phyloP scores from a whole-genome alignment of 768 basidiomycete species.

The Lepiota venenata region DNA sequence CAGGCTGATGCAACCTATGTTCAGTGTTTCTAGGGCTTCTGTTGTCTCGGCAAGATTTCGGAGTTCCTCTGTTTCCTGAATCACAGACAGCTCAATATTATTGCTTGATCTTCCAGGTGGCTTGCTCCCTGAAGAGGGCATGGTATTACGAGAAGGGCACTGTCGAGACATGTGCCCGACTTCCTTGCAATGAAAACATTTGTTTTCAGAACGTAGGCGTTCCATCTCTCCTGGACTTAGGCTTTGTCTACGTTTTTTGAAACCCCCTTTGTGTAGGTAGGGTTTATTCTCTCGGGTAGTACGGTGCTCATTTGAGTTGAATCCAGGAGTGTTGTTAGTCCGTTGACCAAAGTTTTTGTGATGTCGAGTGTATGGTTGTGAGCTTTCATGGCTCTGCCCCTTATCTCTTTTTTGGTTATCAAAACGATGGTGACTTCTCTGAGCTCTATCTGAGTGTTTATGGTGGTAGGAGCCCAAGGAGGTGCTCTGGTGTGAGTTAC shows the following conservation, averaged over 20 bases:
- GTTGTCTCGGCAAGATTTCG: too few species aligned
- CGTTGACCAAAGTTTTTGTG: too few species aligned
- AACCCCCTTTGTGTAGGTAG: conserved; percentile 17
- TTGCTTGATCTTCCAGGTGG: too few species aligned
- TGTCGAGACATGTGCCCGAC: conserved; percentile 4
- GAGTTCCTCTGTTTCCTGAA: too few species aligned
- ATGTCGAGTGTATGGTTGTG: not conserved
- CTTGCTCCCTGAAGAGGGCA: too few species aligned
- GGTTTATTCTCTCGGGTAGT: conserved; percentile 8
- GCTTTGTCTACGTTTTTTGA: not conserved
- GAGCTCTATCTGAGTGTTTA: too few species aligned
- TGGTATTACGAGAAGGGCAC: too few species aligned
- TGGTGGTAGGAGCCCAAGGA: not conserved
- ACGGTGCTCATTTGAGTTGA: not conserved
- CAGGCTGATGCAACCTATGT: too few species aligned
- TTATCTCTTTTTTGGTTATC: too few species aligned
- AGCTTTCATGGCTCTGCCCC: too few species aligned
- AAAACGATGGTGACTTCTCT: not conserved
- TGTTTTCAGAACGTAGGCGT: conserved; percentile 15
- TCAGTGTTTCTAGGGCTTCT: too few species aligned
- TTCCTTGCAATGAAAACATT: conserved; percentile 27
- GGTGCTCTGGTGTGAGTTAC: not conserved
- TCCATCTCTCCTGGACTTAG: conserved; percentile 13
- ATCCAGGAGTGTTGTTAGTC: not conserved
- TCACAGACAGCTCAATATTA: too few species aligned